Evolutionary conservation across 169 alveolate genomes (phyloP).

Genomic region (Plasmodium ovale): DNA sequence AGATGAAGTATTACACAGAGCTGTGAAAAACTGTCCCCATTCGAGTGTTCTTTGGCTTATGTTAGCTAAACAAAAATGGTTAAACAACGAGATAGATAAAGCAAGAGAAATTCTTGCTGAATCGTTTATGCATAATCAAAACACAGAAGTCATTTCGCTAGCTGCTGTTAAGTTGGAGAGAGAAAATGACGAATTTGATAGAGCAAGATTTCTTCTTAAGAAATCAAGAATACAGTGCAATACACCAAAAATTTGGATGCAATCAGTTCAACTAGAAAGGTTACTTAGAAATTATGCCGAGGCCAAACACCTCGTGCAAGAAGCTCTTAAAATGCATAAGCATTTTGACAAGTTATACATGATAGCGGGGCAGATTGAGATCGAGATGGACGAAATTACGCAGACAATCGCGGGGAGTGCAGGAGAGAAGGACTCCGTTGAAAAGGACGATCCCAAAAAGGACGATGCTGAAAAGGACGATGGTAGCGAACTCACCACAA

Average conservation of each 20-base stretch:
- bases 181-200: constrained; percentile 92
- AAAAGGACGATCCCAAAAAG: background rate
- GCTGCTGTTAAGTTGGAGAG: constrained; percentile 94
- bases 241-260: constrained; percentile 92
- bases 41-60: constrained; percentile 94
- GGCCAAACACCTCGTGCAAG: constrained; percentile 85
- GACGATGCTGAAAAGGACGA: background rate
- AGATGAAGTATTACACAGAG: constrained; percentile 88
- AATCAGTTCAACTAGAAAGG: constrained; percentile 93
- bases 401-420: background rate
- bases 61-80: constrained; percentile 94
- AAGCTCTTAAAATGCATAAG: constrained; percentile 89
- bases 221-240: constrained; percentile 91
- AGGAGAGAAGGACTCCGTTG: background rate
- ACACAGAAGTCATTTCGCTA: constrained; percentile 90
- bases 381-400: constrained; percentile 76
- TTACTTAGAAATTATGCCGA: constrained; percentile 86
- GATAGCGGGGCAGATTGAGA: constrained; percentile 92
- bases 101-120: constrained; percentile 92
- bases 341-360: constrained; percentile 92
- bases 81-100: constrained; percentile 90
- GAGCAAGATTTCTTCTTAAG: constrained; percentile 93
- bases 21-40: constrained; percentile 92
- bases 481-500: background rate
- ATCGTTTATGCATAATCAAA: constrained; percentile 89